These are phyloP conservation scores for Amphichorda felina DNA, from an alignment of 2,329 filamentous ascomycete genomes.

Conservation along the genomic window DNA sequence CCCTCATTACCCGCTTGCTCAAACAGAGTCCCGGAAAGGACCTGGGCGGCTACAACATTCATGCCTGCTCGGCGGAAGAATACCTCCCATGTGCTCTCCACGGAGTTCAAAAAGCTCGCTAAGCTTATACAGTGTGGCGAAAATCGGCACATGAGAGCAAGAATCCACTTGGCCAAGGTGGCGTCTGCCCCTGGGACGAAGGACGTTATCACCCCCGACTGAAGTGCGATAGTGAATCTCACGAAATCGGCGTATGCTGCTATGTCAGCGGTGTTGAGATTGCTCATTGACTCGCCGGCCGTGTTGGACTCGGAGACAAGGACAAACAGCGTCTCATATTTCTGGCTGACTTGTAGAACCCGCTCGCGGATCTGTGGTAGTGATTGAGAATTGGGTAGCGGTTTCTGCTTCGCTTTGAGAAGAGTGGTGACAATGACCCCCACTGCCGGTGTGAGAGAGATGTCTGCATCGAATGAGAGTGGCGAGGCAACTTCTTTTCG, in stretches of 20 bases:
- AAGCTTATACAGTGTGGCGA: conserved; percentile 12
- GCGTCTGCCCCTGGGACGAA: conserved; percentile 38
- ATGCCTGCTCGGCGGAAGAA: conserved; percentile 22
- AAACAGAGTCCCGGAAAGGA: conserved; percentile 14
- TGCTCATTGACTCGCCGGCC: conserved; percentile 26
- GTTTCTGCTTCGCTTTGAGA: conserved; percentile 59
- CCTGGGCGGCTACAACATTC: conserved; percentile 23
- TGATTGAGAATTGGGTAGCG: conserved; percentile 40
- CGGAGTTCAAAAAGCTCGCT: conserved; percentile 20
- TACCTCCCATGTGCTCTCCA: conserved; percentile 27
- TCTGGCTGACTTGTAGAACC: conserved; percentile 36
- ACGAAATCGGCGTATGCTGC: conserved; percentile 36
- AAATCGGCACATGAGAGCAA: conserved; percentile 37
- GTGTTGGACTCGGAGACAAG: conserved; percentile 47
- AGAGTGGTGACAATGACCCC: conserved; percentile 62
- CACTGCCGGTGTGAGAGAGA: conserved; percentile 56
- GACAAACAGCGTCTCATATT: conserved; percentile 58
- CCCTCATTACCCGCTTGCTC: conserved; percentile 13
- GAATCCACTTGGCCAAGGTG: conserved; percentile 42
- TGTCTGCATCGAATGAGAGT: conserved; percentile 52
- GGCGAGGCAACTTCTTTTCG: conserved; percentile 17
- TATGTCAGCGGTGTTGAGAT: conserved; percentile 26
- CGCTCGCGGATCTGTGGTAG: conserved; percentile 39
- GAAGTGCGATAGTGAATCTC: conserved; percentile 30
- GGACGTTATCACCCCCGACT: conserved; percentile 23